Evolutionary conservation across 208 protist species (phyloP).

Genomic region (Trypanosoma cruzi): DNA sequence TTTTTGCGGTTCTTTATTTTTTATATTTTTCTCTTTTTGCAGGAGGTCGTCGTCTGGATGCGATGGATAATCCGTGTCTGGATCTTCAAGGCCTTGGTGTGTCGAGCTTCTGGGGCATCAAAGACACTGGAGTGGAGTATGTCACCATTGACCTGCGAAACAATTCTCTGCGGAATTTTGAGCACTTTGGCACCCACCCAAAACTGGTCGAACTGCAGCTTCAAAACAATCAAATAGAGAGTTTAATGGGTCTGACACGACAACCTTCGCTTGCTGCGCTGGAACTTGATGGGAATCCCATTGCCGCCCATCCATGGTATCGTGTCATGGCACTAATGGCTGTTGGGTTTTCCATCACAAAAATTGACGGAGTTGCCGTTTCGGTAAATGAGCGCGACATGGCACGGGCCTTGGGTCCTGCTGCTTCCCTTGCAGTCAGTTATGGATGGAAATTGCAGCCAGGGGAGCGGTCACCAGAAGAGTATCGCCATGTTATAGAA

Average conservation of each 20-base stretch:
- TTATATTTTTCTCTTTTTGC: constrained; percentile 6
- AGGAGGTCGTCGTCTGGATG: neutral
- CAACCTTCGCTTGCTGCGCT: constrained; percentile 58
- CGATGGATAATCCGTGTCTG: constrained; percentile 52
- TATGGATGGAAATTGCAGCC: constrained; percentile 78
- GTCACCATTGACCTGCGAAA: constrained; percentile 58
- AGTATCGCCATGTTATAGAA: constrained; percentile 52
- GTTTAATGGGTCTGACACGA: constrained; percentile 68
- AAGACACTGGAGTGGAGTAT: constrained; percentile 46
- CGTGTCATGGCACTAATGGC: constrained; percentile 76
- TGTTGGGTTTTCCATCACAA: constrained; percentile 63
- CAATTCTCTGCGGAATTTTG: constrained; percentile 60
- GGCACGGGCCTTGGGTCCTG: constrained; percentile 37
- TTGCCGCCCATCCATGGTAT: constrained; percentile 69
- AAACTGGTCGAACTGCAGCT: constrained; percentile 60
- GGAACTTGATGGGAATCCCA: constrained; percentile 62
- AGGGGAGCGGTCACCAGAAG: constrained; percentile 33
- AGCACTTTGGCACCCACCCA: constrained; percentile 78
- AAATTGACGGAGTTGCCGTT: constrained; percentile 58
- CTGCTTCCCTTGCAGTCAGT: constrained; percentile 72
- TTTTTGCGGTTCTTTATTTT: constrained; percentile 24
- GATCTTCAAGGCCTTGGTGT: constrained; percentile 49
- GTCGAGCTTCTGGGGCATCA: constrained; percentile 51
- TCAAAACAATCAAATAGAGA: constrained; percentile 55
- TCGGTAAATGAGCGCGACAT: constrained; percentile 48